phyloP scores from a whole-genome alignment of 2,329 filamentous ascomycete species.

The Fusarium sp. region DNA sequence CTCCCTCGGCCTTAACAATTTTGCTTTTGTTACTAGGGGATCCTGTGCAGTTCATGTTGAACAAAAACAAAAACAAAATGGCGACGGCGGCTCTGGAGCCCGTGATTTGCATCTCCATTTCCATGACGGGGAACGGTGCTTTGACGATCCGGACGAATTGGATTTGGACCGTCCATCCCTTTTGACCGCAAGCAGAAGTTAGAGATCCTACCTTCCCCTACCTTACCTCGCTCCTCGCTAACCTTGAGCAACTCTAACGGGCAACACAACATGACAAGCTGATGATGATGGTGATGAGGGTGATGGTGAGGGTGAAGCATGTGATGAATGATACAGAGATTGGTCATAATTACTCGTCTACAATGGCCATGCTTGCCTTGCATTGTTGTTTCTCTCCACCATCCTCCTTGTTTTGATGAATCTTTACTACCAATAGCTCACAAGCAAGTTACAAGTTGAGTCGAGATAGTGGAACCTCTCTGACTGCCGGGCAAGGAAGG shows the following conservation, averaged over 20 bases:
- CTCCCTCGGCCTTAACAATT: not conserved
- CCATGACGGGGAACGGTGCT: slow-evolving; percentile 40
- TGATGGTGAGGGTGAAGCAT: not conserved
- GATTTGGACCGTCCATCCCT: slow-evolving; percentile 29
- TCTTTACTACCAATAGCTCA: slow-evolving; percentile 10
- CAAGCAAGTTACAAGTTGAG: slow-evolving; percentile 23
- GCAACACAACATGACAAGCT: slow-evolving; percentile 9
- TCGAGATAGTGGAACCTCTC: slow-evolving; percentile 10
- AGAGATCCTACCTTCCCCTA: slow-evolving; percentile 3
- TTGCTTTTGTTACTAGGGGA: slow-evolving; percentile 17
- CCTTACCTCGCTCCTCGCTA: too few species aligned
- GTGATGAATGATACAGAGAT: slow-evolving; percentile 20
- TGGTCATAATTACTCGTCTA: slow-evolving; percentile 9
- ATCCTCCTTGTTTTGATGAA: not conserved
- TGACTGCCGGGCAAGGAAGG: not conserved
- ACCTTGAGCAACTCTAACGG: slow-evolving; percentile 8
- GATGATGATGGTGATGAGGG: slow-evolving; percentile 15
- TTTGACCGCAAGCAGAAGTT: slow-evolving; percentile 33
- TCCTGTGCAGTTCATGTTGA: not conserved
- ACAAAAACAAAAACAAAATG: not conserved
- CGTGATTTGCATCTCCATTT: slow-evolving; percentile 39
- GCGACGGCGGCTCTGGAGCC: slow-evolving; percentile 20
- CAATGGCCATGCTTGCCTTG: not conserved
- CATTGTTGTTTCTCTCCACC: slow-evolving; percentile 13
- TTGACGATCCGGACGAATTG: slow-evolving; percentile 45